A percentile compares a stretch with the other conserved stretches of the same genome.
Evolutionary conservation across 148 eudicot genomes (phyloP).

Genomic region (Vaccinium myrtillus): DNA sequence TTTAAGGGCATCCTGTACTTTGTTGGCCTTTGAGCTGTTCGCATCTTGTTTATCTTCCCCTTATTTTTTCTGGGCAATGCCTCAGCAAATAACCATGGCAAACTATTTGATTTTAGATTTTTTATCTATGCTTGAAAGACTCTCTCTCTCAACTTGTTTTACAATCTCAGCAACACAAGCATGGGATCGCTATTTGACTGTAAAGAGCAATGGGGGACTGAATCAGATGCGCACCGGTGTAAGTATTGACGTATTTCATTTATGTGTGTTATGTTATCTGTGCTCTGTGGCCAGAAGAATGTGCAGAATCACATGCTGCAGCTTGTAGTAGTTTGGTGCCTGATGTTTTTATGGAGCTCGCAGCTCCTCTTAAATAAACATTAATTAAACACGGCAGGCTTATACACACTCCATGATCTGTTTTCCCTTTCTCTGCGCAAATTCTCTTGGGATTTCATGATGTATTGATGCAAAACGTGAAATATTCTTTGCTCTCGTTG

Average conservation of each 20-base stretch:
- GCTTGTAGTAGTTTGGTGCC: neutral
- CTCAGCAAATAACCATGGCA: neutral
- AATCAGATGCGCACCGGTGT: constrained; percentile 98
- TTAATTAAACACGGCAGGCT: neutral
- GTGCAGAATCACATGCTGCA: constrained; percentile 1
- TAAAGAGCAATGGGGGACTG: constrained; percentile 82
- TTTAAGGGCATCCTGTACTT: neutral
- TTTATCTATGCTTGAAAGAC: neutral
- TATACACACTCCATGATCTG: neutral
- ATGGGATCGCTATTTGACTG: constrained; percentile 68
- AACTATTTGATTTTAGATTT: neutral
- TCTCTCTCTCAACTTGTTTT: neutral
- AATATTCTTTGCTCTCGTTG: neutral
- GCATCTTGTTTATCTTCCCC: neutral
- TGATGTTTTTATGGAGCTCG: constrained; percentile 6
- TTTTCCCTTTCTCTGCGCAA: neutral
- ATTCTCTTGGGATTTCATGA: neutral
- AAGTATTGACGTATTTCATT: constrained; percentile 34
- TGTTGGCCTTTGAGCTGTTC: neutral
- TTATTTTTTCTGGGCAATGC: neutral
- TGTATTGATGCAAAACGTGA: neutral
- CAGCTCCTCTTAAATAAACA: neutral
- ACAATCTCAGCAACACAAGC: constrained; percentile 47
- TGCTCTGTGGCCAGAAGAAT: constrained; percentile 18
- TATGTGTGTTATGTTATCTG: neutral